Conservation (phyloP, 352 stramenopile species). For the Globisporangium middletonii region DNA sequence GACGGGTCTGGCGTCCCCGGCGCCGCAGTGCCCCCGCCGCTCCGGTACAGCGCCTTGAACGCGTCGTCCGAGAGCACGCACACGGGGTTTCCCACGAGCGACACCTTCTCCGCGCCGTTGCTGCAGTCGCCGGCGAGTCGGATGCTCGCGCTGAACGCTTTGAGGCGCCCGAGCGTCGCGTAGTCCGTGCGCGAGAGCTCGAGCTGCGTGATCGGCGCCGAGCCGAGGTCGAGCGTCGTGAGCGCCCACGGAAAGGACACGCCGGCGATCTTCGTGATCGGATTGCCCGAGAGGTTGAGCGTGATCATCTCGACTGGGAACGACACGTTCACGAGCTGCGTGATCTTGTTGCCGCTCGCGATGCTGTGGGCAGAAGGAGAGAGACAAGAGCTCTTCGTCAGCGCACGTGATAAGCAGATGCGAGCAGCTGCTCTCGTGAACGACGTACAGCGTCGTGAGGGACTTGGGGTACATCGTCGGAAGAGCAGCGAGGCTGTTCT, state of each 20-base stretch:
- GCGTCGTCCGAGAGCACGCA: constrained; percentile 65
- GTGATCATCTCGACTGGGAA: constrained; percentile 40
- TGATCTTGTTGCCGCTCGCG: constrained; percentile 35
- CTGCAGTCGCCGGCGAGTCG: constrained; percentile 37
- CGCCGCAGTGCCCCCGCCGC: background rate
- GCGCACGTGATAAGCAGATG: background rate
- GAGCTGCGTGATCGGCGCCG: constrained; percentile 48
- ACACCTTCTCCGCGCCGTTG: constrained; percentile 34
- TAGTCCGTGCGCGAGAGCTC: constrained; percentile 65
- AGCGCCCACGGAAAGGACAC: constrained; percentile 51
- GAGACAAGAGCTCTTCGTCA: background rate
- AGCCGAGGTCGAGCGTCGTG: constrained; percentile 39
- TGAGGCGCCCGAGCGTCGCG: constrained; percentile 39
- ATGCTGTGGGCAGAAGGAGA: constrained; percentile 12
- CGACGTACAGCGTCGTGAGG: constrained; percentile 28
- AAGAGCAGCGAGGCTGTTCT: constrained; percentile 34
- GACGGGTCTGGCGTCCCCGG: constrained; percentile 17
- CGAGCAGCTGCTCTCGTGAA: no score
- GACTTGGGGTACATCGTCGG: constrained; percentile 22
- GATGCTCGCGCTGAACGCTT: constrained; percentile 34
- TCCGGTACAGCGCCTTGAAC: constrained; percentile 44
- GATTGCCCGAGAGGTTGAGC: constrained; percentile 56
- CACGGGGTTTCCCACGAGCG: constrained; percentile 25
- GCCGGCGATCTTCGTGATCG: constrained; percentile 45
- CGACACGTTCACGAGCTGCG: constrained; percentile 38